A percentile compares a stretch with the other conserved stretches of the same genome.
These are phyloP conservation scores for Trametes elegans DNA, from an alignment of 768 basidiomycete species.

Conservation along the genomic window DNA sequence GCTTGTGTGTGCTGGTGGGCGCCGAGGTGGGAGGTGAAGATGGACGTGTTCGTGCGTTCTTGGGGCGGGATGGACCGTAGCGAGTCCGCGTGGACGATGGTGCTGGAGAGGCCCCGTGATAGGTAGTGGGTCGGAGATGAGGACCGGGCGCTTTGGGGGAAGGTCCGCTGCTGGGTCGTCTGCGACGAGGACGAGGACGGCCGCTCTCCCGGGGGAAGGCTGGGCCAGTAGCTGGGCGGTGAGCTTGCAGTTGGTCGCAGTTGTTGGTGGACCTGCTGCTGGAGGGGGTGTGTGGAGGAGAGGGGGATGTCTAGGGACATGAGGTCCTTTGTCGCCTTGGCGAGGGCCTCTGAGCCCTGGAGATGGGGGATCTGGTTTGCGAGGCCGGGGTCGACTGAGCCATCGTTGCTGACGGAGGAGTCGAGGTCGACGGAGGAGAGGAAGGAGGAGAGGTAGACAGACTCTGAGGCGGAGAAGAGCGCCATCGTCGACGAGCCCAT, in stretches of 20 bases:
- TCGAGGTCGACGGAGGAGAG: constrained; percentile 52
- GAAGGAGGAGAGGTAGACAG: constrained; percentile 67
- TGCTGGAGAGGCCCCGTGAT: constrained; percentile 1
- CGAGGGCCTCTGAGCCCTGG: constrained; percentile 60
- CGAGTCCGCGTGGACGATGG: constrained; percentile 1
- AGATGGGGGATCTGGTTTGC: constrained; percentile 47
- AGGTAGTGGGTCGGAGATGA: constrained; percentile 13
- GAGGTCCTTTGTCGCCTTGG: constrained; percentile 81
- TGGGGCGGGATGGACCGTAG: constrained; percentile 4
- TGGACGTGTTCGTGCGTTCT: background rate
- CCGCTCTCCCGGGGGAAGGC: constrained; percentile 3
- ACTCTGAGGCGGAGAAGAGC: constrained; percentile 64
- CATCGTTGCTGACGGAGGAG: constrained; percentile 35
- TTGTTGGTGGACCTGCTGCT: constrained; percentile 10
- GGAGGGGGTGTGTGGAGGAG: constrained; percentile 18
- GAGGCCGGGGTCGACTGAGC: constrained; percentile 36
- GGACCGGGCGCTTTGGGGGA: constrained; percentile 1
- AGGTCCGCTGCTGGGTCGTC: background rate
- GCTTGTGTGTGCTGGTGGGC: constrained; percentile 3
- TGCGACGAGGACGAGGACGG: background rate
- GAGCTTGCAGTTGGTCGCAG: constrained; percentile 11
- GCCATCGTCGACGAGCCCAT: constrained; percentile 40
- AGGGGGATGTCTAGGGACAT: constrained; percentile 57
- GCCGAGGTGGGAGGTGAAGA: constrained; percentile 1
- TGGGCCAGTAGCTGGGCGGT: constrained; percentile 22